A percentile compares a stretch with the other conserved stretches of the same genome.
phyloP scores from a whole-genome alignment of 2,329 filamentous ascomycete genomes.

The Rhynchosporium secalis region DNA sequence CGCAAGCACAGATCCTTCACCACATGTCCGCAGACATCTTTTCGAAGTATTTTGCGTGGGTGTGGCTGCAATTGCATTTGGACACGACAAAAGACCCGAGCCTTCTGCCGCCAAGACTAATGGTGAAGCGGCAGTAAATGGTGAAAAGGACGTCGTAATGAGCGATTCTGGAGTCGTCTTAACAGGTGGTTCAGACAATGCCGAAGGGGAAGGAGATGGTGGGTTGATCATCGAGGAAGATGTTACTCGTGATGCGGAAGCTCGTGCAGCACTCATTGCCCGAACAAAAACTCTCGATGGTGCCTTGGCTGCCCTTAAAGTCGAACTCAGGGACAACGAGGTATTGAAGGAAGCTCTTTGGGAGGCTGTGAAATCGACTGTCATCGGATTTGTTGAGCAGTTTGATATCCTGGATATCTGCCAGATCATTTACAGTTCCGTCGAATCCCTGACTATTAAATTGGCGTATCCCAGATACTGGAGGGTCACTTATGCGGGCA shows the following conservation, averaged over 20 bases:
- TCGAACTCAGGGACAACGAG: slow-evolving; percentile 48
- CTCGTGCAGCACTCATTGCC: slow-evolving; percentile 49
- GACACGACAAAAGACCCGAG: slow-evolving; percentile 48
- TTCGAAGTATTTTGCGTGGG: slow-evolving; percentile 60
- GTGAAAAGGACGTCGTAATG: slow-evolving; percentile 28
- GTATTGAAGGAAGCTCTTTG: slow-evolving; percentile 50
- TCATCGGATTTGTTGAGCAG: slow-evolving; percentile 50
- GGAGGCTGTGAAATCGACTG: slow-evolving; percentile 50
- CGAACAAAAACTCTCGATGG: slow-evolving; percentile 50
- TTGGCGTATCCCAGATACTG: slow-evolving; percentile 51
- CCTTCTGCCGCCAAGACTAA: slow-evolving; percentile 24
- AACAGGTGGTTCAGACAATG: slow-evolving; percentile 3
- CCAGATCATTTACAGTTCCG: slow-evolving; percentile 51
- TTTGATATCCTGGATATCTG: slow-evolving; percentile 53
- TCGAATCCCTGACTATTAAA: slow-evolving; percentile 48
- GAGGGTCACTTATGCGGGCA: slow-evolving; percentile 43
- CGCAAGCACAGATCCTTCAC: slow-evolving; percentile 62
- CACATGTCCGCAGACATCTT: slow-evolving; percentile 60
- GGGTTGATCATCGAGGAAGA: slow-evolving; percentile 50
- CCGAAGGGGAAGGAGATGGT: slow-evolving; percentile 37
- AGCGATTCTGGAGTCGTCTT: slow-evolving; percentile 19
- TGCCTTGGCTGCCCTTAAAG: slow-evolving; percentile 50
- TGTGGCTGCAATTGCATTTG: slow-evolving; percentile 63
- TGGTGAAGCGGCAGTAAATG: slow-evolving; percentile 19
- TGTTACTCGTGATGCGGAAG: slow-evolving; percentile 44